These are phyloP conservation scores for Candida germanica DNA, from an alignment of 805 yeast species.

Conservation along the genomic window DNA sequence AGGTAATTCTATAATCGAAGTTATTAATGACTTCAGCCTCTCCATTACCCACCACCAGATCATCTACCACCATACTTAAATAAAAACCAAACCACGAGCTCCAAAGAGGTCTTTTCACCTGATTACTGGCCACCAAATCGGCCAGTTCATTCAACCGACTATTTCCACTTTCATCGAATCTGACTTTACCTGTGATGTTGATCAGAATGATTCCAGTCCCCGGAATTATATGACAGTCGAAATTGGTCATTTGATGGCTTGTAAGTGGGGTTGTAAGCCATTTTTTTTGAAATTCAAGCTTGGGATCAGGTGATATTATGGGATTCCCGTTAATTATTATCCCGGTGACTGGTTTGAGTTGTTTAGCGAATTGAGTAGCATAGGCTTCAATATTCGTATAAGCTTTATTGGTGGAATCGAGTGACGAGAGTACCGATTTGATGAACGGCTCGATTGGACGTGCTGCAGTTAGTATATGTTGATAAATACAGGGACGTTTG, in stretches of 20 bases:
- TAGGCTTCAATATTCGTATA: conserved; percentile 36
- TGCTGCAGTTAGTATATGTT: conserved; percentile 16
- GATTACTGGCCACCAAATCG: conserved; percentile 34
- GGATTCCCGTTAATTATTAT: conserved; percentile 61
- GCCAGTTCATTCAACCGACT: conserved; percentile 65
- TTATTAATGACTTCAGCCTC: conserved; percentile 50
- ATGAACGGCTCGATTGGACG: conserved; percentile 38
- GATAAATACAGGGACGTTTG: not conserved
- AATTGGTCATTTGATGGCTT: conserved; percentile 60
- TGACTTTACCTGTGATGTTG: conserved; percentile 56
- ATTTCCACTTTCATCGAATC: conserved; percentile 74
- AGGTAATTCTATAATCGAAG: conserved; percentile 65
- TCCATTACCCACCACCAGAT: conserved; percentile 29
- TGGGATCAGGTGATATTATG: conserved; percentile 31
- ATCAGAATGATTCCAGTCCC: conserved; percentile 57
- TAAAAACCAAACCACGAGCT: conserved; percentile 71
- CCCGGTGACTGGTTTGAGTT: conserved; percentile 49
- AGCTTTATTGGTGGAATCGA: conserved; percentile 34
- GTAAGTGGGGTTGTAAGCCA: conserved; percentile 59
- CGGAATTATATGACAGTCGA: conserved; percentile 66
- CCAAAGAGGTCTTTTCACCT: conserved; percentile 50
- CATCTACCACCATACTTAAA: conserved; percentile 59
- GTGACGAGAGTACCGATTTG: conserved; percentile 29
- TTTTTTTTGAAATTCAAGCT: conserved; percentile 51
- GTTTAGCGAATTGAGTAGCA: conserved; percentile 48